Evolutionary conservation across 345 rosid genomes (phyloP).

Genomic region (Brassica juncea): DNA sequence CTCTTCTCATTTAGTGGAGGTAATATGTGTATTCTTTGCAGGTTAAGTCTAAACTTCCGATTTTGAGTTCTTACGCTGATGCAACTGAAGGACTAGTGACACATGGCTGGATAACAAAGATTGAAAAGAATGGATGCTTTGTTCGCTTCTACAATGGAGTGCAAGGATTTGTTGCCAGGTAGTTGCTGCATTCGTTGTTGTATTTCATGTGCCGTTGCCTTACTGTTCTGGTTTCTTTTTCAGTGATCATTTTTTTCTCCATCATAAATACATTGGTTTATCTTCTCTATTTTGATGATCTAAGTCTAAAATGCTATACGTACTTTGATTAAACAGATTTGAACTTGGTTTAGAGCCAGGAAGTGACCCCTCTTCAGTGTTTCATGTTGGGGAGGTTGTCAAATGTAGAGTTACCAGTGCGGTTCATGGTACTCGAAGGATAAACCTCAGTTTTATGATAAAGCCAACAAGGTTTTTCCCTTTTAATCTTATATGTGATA

Average conservation of each 20-base stretch:
- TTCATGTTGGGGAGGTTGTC: slow-evolving; percentile 93
- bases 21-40: slow-evolving; percentile 43
- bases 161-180: slow-evolving; percentile 94
- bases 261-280: slow-evolving; percentile 1
- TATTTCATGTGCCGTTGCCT: slow-evolving; percentile 10
- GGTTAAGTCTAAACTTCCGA: slow-evolving; percentile 88
- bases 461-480: slow-evolving; percentile 71
- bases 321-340: slow-evolving; percentile 53
- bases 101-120: slow-evolving; percentile 98
- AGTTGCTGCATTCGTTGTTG: slow-evolving; percentile 34
- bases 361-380: slow-evolving; percentile 59
- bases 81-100: slow-evolving; percentile 77
- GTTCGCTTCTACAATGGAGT: slow-evolving; percentile 96
- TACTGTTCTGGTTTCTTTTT: slow-evolving; percentile 5
- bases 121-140: slow-evolving; percentile 93
- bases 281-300: slow-evolving; percentile 24
- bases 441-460: slow-evolving; percentile 83
- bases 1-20: slow-evolving; percentile 17
- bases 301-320: slow-evolving; percentile 25
- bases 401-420: slow-evolving; percentile 85
- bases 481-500: slow-evolving; percentile 12
- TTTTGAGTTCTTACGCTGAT: slow-evolving; percentile 82
- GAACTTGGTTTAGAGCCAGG: slow-evolving; percentile 92
- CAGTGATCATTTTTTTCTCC: neutral
- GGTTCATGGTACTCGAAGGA: slow-evolving; percentile 62